These are phyloP conservation scores for Aschersonia sp. DNA, from an alignment of 2,329 filamentous ascomycete genomes.

Conservation along the genomic window DNA sequence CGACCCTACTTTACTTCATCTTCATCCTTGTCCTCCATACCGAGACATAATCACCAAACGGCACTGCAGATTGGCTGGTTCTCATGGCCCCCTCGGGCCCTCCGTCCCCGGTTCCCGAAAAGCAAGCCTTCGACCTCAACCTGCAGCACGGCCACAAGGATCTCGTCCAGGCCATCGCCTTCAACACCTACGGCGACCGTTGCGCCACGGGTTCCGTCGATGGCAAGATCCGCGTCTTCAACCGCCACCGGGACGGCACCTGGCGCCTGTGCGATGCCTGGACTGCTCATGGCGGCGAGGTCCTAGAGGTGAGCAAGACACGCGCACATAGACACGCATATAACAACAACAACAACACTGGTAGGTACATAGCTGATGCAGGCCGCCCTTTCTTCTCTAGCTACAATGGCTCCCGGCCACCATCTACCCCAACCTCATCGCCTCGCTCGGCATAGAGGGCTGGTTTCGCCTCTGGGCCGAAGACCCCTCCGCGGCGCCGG, in stretches of 20 bases:
- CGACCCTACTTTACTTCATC: too few species aligned
- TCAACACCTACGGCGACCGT: conserved; percentile 85
- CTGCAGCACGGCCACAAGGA: conserved; percentile 66
- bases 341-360: too few species aligned
- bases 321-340: too few species aligned
- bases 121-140: conserved; percentile 39
- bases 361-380: too few species aligned
- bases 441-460: conserved; percentile 79
- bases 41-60: too few species aligned
- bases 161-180: conserved; percentile 70
- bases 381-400: conserved; percentile 23
- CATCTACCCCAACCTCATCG: conserved; percentile 72
- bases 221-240: conserved; percentile 86
- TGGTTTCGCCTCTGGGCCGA: conserved; percentile 89
- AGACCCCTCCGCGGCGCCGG: conserved; percentile 66
- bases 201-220: conserved; percentile 87
- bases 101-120: conserved; percentile 27
- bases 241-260: conserved; percentile 60
- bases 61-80: too few species aligned
- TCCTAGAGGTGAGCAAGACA: conserved; percentile 51
- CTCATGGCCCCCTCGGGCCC: conserved; percentile 16
- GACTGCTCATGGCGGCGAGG: conserved; percentile 80
- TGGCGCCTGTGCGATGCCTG: conserved; percentile 80
- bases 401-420: conserved; percentile 89
- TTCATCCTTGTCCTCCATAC: too few species aligned